A percentile compares a stretch with the other conserved stretches of the same genome.
These are phyloP conservation scores for Blastocrithidia nonstop DNA, from an alignment of 208 protist species.

Conservation along the genomic window DNA sequence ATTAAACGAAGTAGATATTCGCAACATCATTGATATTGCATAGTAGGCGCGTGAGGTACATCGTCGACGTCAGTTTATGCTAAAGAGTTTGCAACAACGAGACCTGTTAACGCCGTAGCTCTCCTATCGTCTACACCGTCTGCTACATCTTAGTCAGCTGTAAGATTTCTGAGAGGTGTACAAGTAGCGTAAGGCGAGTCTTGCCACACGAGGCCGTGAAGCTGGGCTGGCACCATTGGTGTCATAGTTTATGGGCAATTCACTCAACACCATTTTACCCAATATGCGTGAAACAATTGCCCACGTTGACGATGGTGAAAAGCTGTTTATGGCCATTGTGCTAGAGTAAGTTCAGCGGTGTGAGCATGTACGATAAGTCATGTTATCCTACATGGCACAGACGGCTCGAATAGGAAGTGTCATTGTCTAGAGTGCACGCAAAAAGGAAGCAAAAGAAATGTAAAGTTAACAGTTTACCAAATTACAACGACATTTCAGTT, in stretches of 20 bases:
- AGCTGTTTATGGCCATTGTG: slow-evolving; percentile 40
- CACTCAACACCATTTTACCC: too few relatives aligned
- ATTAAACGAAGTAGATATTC: slow-evolving; percentile 45
- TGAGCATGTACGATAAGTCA: slow-evolving; percentile 18
- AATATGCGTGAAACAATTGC: too few relatives aligned
- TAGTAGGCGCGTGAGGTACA: slow-evolving; percentile 59
- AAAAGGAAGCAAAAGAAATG: slow-evolving; percentile 50
- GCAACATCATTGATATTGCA: slow-evolving; percentile 39
- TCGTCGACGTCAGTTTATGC: slow-evolving; percentile 59
- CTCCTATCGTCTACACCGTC: slow-evolving; percentile 12
- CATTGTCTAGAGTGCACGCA: slow-evolving; percentile 30
- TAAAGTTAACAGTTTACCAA: slow-evolving; percentile 24
- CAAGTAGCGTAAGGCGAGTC: slow-evolving; percentile 54
- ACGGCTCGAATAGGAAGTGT: slow-evolving; percentile 12
- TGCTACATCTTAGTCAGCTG: slow-evolving; percentile 60
- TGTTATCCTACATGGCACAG: slow-evolving; percentile 21
- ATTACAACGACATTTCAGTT: slow-evolving; percentile 36
- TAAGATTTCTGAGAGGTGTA: slow-evolving; percentile 77
- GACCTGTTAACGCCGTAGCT: slow-evolving; percentile 52
- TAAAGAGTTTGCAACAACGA: slow-evolving; percentile 43
- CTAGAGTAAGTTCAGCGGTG: slow-evolving; percentile 49
- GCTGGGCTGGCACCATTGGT: slow-evolving; percentile 49
- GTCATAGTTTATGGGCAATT: too few relatives aligned
- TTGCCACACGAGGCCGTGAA: slow-evolving; percentile 55
- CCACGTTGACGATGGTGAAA: slow-evolving; percentile 24